Evolutionary conservation across 2,329 filamentous ascomycete species (phyloP).

Genomic region (Paraphoma sp.): DNA sequence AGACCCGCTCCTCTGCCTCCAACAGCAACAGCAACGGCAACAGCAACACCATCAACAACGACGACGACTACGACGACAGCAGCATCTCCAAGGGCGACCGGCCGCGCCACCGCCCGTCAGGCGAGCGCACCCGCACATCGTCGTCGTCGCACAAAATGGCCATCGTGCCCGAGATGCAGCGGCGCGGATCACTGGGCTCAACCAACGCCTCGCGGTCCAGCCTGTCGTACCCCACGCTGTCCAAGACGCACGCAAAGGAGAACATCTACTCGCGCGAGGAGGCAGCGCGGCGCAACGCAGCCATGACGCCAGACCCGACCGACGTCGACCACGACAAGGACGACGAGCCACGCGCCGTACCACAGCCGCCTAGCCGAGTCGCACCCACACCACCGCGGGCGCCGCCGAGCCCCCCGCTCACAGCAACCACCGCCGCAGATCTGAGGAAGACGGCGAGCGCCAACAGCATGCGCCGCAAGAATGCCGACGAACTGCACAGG

Average conservation of each 20-base stretch:
- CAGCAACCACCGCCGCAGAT: constrained; percentile 49
- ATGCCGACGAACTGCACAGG: constrained; percentile 42
- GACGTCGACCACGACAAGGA: constrained; percentile 47
- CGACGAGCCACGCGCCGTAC: constrained; percentile 7
- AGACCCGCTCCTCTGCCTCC: constrained; percentile 38
- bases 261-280: constrained; percentile 67
- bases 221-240: constrained; percentile 80
- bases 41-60: no score
- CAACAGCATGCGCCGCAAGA: constrained; percentile 51
- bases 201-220: constrained; percentile 46
- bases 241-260: constrained; percentile 92
- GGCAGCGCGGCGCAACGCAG: constrained; percentile 35
- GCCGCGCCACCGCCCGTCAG: constrained; percentile 28
- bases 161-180: constrained; percentile 57
- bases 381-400: constrained; percentile 36
- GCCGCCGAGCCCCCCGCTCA: constrained; percentile 58
- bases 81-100: constrained; percentile 28
- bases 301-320: constrained; percentile 51
- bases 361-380: constrained; percentile 22
- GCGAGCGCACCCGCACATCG: constrained; percentile 35
- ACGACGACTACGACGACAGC: constrained; percentile 11
- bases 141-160: constrained; percentile 46
- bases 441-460: constrained; percentile 53
- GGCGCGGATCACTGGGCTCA: constrained; percentile 45
- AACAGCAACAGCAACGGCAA: constrained; percentile 24